Conservation (phyloP, 805 yeast species). For the Zygoascus ofunaensis region DNA sequence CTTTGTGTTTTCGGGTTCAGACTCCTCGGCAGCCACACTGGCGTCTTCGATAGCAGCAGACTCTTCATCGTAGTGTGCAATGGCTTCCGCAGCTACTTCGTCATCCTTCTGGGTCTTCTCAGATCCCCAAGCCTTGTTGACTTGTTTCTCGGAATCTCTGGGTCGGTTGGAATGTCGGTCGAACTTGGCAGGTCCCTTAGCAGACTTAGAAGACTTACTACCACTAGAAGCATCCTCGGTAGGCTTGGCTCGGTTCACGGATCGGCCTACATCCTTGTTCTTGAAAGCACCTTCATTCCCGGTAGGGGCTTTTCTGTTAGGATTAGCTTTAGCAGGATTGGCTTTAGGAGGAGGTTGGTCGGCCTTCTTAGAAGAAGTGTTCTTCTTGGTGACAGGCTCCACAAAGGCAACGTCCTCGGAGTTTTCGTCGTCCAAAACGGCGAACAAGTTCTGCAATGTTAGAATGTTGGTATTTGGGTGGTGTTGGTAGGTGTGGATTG, state of each 20-base stretch:
- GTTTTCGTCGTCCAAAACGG: slow-evolving; percentile 1
- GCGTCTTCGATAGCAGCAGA: slow-evolving; percentile 31
- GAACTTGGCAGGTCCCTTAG: slow-evolving; percentile 26
- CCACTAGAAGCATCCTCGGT: slow-evolving; percentile 23
- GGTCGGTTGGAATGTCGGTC: slow-evolving; percentile 84
- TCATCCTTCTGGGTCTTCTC: slow-evolving; percentile 56
- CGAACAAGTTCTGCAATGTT: slow-evolving; percentile 3
- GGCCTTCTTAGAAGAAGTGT: slow-evolving; percentile 77
- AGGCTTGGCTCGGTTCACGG: slow-evolving; percentile 39
- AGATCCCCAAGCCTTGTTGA: slow-evolving; percentile 84
- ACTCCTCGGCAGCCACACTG: slow-evolving; percentile 33
- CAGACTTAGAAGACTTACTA: slow-evolving; percentile 44
- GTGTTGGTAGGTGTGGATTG: no score
- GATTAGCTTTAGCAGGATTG: slow-evolving; percentile 56
- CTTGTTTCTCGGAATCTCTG: slow-evolving; percentile 76
- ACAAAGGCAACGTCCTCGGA: neutral
- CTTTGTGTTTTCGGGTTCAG: slow-evolving; percentile 43
- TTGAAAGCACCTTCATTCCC: slow-evolving; percentile 87
- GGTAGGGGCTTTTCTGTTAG: slow-evolving; percentile 39
- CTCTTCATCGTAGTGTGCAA: slow-evolving; percentile 32
- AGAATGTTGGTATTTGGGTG: no score
- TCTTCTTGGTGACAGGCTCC: slow-evolving; percentile 40
- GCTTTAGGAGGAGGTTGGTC: slow-evolving; percentile 51
- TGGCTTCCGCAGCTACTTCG: slow-evolving; percentile 39
- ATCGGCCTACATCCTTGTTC: slow-evolving; percentile 62